These are phyloP conservation scores for Plasmodium relictum DNA, from an alignment of 169 alveolate species.

Conservation along the genomic window DNA sequence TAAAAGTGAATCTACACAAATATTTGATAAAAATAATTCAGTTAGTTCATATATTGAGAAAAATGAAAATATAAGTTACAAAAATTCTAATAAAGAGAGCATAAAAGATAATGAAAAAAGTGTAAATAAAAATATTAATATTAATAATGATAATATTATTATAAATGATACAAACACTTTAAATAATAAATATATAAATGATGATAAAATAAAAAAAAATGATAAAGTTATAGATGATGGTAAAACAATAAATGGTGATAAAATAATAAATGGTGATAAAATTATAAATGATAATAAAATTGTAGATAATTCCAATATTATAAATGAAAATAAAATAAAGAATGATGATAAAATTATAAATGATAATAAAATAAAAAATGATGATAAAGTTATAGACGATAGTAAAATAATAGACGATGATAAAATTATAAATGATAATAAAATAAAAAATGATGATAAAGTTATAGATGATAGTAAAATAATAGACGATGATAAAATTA, in stretches of 20 bases:
- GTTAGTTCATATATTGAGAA: background rate
- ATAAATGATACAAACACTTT: background rate
- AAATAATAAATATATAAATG: background rate
- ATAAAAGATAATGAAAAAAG: background rate
- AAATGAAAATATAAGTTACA: background rate
- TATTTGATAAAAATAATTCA: constrained; percentile 10
- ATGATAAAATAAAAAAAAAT: background rate
- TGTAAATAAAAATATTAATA: background rate
- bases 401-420: no score
- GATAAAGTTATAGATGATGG: background rate
- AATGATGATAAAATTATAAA: background rate
- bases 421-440: background rate
- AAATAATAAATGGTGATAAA: background rate
- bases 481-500: background rate
- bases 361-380: background rate
- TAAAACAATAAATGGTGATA: background rate
- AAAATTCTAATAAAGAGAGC: background rate
- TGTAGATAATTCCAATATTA: background rate
- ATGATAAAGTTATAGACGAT: background rate
- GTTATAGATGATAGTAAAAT: background rate
- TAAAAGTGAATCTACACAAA: constrained; percentile 36
- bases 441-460: background rate
- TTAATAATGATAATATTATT: background rate
- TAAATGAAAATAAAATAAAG: background rate
- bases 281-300: background rate